Conservation (phyloP, 495 filamentous ascomycete species). For the Penicillium paxilli region DNA sequence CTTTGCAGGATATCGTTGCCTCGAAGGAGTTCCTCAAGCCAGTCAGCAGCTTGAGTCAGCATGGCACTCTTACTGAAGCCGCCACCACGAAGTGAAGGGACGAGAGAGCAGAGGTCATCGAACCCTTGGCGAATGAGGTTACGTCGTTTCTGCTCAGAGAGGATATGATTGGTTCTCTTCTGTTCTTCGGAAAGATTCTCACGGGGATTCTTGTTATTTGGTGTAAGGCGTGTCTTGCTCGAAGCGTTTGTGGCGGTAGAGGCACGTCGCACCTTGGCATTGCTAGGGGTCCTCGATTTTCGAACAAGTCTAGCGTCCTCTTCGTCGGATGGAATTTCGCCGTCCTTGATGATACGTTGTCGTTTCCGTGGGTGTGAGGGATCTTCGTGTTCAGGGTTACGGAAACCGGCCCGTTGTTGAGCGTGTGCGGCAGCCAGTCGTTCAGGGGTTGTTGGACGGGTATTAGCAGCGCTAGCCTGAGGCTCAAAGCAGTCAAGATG, state of each 20-base stretch:
- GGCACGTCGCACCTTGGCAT: constrained; percentile 27
- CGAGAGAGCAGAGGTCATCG: constrained; percentile 66
- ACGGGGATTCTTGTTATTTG: constrained; percentile 51
- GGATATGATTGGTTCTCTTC: constrained; percentile 85
- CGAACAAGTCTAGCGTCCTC: constrained; percentile 44
- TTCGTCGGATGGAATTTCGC: constrained; percentile 39
- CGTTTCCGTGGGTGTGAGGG: constrained; percentile 34
- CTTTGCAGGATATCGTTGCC: constrained; percentile 59
- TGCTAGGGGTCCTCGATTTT: constrained; percentile 47
- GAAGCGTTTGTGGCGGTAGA: constrained; percentile 35
- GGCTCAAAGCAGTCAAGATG: constrained; percentile 55
- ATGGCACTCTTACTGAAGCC: constrained; percentile 80
- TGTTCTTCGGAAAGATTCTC: constrained; percentile 83
- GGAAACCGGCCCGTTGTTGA: constrained; percentile 6
- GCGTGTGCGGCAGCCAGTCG: constrained; percentile 19
- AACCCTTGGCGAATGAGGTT: constrained; percentile 77
- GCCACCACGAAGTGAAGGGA: constrained; percentile 67
- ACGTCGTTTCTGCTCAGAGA: constrained; percentile 83
- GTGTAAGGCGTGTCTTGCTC: constrained; percentile 31
- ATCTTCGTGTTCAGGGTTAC: constrained; percentile 22
- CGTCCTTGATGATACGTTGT: constrained; percentile 36
- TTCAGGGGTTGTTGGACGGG: constrained; percentile 58
- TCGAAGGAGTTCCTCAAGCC: constrained; percentile 67
- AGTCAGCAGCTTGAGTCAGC: constrained; percentile 68
- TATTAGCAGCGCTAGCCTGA: constrained; percentile 54